These are phyloP conservation scores for Epichloe sibirici DNA, from an alignment of 2,329 filamentous ascomycete genomes.

Conservation along the genomic window DNA sequence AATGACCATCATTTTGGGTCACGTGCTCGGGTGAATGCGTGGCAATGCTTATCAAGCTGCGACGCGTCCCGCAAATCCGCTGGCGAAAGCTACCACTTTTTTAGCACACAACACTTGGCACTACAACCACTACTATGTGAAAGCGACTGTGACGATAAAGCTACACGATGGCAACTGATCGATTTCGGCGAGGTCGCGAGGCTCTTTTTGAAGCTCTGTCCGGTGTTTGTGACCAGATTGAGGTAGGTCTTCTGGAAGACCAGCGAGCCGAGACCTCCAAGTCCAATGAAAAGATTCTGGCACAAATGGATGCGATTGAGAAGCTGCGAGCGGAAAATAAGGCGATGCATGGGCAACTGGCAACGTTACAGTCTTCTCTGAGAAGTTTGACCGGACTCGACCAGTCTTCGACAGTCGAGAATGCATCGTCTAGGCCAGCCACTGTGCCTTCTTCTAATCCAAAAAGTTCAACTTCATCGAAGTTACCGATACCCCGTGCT, in stretches of 20 bases:
- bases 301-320: conserved; percentile 15
- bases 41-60: background rate
- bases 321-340: conserved; percentile 30
- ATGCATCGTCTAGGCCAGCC: background rate
- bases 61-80: background rate
- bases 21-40: background rate
- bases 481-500: conserved; percentile 12
- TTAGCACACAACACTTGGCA: background rate
- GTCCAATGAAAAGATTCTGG: background rate
- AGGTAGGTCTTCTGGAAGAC: background rate
- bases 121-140: background rate
- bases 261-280: background rate
- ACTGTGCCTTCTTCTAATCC: background rate
- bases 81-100: background rate
- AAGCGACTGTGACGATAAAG: background rate
- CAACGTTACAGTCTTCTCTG: background rate
- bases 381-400: background rate
- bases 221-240: conserved; percentile 28
- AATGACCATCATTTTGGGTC: background rate
- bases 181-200: conserved; percentile 26
- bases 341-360: conserved; percentile 26
- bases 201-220: conserved; percentile 28
- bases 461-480: background rate
- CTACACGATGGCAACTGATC: conserved; percentile 23
- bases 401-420: background rate